These are phyloP conservation scores for Candida freyschussii DNA, from an alignment of 1,139 yeast species.

Conservation along the genomic window DNA sequence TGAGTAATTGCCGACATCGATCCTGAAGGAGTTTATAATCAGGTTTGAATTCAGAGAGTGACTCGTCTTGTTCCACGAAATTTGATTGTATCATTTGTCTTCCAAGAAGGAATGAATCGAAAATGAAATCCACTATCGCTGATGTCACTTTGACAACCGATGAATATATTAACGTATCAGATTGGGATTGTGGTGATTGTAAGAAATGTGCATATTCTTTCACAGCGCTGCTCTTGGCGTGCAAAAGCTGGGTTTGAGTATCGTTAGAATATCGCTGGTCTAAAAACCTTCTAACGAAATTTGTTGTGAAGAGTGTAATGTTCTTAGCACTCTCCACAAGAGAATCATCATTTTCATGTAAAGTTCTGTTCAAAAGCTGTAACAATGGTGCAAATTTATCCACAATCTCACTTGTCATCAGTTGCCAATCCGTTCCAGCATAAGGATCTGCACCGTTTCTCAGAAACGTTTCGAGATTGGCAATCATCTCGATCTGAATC, in stretches of 20 bases:
- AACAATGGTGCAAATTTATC: conserved; percentile 47
- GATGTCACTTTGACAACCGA: conserved; percentile 37
- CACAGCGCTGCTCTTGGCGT: conserved; percentile 31
- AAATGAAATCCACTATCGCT: conserved; percentile 32
- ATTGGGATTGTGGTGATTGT: conserved; percentile 30
- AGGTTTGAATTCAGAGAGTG: neutral
- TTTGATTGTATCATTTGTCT: conserved; percentile 8
- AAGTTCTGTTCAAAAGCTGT: conserved; percentile 34
- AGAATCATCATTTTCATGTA: conserved; percentile 13
- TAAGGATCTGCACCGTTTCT: conserved; percentile 32
- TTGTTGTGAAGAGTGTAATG: conserved; percentile 34
- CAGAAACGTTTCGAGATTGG: conserved; percentile 31
- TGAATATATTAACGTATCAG: conserved; percentile 44
- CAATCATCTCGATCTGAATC: conserved; percentile 32
- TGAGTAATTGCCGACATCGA: conserved; percentile 23
- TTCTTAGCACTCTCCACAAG: conserved; percentile 27
- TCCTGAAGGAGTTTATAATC: conserved; percentile 11
- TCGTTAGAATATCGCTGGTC: conserved; percentile 7
- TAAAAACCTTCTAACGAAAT: conserved; percentile 38
- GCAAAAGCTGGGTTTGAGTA: conserved; percentile 14
- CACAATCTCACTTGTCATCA: conserved; percentile 39
- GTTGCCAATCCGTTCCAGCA: conserved; percentile 47
- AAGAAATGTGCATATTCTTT: conserved; percentile 42
- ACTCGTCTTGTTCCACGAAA: conserved; percentile 15
- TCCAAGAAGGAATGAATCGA: conserved; percentile 29